Base-by-base conservation (phyloP, 768 basidiomycete genomes). In the Lactifluus piperatus region DNA sequence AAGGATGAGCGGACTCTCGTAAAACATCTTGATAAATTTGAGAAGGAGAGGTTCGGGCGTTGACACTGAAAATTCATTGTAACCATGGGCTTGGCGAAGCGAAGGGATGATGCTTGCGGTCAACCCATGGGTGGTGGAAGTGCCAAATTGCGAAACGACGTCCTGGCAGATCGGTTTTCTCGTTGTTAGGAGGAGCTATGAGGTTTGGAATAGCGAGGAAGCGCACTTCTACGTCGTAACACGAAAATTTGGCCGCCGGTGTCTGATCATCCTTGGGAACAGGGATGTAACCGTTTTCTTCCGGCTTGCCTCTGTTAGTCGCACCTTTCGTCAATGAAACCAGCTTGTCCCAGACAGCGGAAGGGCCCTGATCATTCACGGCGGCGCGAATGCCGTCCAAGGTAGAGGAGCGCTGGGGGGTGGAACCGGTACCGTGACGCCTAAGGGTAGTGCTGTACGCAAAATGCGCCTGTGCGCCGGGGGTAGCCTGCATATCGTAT, bases 21-120 rank as follows among this genome's bases (percentile, higher is more conserved):
- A 97, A 51, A 98, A 93, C 36, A 89, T 94, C 71, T 94, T 94
- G 14, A 86, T 84, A 69, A 97, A 97, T 73, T 97, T 97, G 68
- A 94, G 72, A 41, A 86, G 73, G 9, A 86, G 71, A 0, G 91
- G 86, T 67, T 97, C 93, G 2, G 91, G 84, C 0, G 87, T 75
- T 0, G 81, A 79, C 13, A 97, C 90, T 1, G 89, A 82, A 70
- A 97, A 97, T 72, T 98, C 94, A 74, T 98, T 98, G 70, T 91
- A 94, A 2, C 93, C 93, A 64, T 92, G 82, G 2, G 74, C 75
- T 27, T 79, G 78, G 34, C 84, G 82, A 24, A 94, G 76, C 26
- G 76, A 72, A 2, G 83, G 75, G 37, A 95, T 79, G 53, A 83
- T 79, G 18, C 81, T 72, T 29, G 79, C 75, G 0, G 86, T 70